These are phyloP conservation scores for Carex littledalei DNA, from an alignment of 176 grass and related monocot genomes.

Conservation along the genomic window DNA sequence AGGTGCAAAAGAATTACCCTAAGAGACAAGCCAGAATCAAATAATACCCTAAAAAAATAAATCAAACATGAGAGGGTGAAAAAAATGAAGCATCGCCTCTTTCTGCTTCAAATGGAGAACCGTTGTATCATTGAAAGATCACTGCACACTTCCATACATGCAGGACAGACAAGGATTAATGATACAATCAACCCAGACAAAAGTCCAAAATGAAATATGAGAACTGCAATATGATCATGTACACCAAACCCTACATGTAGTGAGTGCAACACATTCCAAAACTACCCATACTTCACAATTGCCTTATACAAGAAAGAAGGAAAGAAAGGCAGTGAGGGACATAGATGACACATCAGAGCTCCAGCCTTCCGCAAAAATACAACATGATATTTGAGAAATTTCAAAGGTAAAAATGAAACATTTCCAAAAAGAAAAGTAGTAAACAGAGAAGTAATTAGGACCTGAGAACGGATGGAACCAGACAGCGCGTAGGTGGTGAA, in stretches of 20 bases:
- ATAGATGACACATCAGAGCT: not conserved
- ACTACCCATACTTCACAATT: not conserved
- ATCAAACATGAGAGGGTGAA: not conserved
- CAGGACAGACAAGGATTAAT: not conserved
- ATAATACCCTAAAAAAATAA: not conserved
- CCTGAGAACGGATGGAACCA: conserved; percentile 76
- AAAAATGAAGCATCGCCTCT: not conserved
- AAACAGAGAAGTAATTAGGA: not conserved
- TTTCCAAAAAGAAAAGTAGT: not conserved
- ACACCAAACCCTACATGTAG: not conserved
- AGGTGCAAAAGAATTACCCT: not conserved
- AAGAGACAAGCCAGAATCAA: not conserved
- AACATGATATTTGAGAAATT: not conserved
- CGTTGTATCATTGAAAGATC: not conserved
- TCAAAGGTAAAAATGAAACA: not conserved
- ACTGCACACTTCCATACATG: not conserved
- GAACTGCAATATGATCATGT: not conserved
- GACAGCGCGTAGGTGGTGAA: conserved; percentile 66
- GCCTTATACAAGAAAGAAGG: not conserved
- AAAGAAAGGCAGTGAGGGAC: not conserved
- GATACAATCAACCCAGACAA: not conserved
- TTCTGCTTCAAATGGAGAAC: not conserved
- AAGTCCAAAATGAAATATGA: not conserved
- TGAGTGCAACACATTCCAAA: not conserved
- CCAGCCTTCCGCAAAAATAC: too few relatives aligned